These are phyloP conservation scores for Claviceps monticola DNA, from an alignment of 2,329 filamentous ascomycete genomes.

Conservation along the genomic window DNA sequence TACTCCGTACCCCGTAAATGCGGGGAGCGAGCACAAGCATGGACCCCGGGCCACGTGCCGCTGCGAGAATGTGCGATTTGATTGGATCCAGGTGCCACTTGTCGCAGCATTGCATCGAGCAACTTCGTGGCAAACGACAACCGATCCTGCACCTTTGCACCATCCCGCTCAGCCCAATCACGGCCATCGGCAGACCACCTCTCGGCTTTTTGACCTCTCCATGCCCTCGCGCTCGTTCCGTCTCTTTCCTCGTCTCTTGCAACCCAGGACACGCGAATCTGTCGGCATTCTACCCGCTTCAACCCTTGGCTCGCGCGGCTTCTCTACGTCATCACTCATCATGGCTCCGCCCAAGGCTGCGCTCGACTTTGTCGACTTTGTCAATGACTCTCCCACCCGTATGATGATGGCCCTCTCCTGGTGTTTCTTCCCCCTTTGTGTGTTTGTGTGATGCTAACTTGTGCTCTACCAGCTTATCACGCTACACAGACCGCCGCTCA, in stretches of 20 bases:
- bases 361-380: conserved; percentile 80
- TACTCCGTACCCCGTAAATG: too few species aligned
- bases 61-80: too few species aligned
- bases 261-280: not conserved
- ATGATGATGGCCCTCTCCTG: conserved; percentile 18
- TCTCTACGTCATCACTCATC: conserved; percentile 19
- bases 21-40: too few species aligned
- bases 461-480: conserved; percentile 62
- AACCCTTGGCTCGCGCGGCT: not conserved
- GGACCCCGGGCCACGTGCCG: too few species aligned
- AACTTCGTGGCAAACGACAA: not conserved
- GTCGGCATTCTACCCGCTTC: not conserved
- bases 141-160: not conserved
- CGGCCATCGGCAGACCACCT: not conserved
- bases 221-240: not conserved
- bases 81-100: too few species aligned
- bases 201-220: not conserved
- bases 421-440: not conserved
- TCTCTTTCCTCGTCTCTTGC: not conserved
- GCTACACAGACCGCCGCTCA: conserved; percentile 68
- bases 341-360: conserved; percentile 46
- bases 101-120: too few species aligned
- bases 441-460: not conserved
- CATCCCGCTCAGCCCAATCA: not conserved
- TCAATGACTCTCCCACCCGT: conserved; percentile 92